Conservation (phyloP, 345 rosid species). For the Anacardium occidentale region DNA sequence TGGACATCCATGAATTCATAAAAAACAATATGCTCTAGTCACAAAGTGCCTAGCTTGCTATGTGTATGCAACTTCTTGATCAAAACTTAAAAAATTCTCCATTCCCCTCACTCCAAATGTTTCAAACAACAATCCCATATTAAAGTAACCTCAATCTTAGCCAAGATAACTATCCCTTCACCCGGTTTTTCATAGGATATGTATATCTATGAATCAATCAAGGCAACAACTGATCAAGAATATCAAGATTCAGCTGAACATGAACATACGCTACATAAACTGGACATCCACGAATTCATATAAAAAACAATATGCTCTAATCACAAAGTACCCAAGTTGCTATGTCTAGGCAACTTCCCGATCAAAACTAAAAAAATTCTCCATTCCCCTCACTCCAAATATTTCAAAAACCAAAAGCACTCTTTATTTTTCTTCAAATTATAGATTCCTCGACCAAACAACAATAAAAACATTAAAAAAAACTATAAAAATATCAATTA, state of each 20-base stretch:
- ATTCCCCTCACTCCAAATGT: too few species aligned
- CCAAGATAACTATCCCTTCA: too few species aligned
- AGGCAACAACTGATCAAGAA: too few species aligned
- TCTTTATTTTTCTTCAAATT: not conserved
- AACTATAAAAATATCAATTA: not conserved
- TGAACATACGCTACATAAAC: not conserved
- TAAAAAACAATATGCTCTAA: not conserved
- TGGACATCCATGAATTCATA: not conserved
- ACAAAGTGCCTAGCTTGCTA: not conserved
- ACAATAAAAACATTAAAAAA: not conserved
- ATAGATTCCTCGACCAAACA: constrained; percentile 1
- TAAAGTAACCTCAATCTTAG: too few species aligned
- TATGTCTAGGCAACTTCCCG: not conserved
- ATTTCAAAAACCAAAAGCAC: too few species aligned
- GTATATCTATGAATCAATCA: too few species aligned
- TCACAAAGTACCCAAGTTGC: not conserved
- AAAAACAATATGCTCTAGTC: not conserved
- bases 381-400: too few species aligned
- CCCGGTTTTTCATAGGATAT: too few species aligned
- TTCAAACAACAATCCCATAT: too few species aligned
- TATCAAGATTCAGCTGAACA: too few species aligned
- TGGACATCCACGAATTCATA: not conserved
- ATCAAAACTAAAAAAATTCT: not conserved
- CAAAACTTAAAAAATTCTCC: not conserved
- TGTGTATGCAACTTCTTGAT: not conserved